Evolutionary conservation across 495 filamentous ascomycete genomes (phyloP).

Genomic region (Immersiella caudata): DNA sequence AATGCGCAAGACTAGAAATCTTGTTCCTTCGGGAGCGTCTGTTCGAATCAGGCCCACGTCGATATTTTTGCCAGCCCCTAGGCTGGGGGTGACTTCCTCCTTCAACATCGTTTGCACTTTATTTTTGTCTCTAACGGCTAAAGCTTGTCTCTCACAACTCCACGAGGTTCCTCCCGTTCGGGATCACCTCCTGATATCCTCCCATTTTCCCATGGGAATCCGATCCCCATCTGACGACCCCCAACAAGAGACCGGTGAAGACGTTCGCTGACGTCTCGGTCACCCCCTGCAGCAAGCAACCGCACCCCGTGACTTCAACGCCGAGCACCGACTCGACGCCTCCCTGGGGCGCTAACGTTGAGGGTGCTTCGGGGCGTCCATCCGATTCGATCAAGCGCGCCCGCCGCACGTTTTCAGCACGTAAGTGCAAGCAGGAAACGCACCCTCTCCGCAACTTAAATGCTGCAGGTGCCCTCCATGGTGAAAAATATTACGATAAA

Average conservation of each 20-base stretch:
- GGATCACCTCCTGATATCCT: neutral
- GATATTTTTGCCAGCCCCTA: slow-evolving; percentile 3
- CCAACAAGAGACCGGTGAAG: neutral
- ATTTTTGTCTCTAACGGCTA: neutral
- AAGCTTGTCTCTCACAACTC: neutral
- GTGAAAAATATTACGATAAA: neutral
- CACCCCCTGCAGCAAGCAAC: slow-evolving; percentile 7
- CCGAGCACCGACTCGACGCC: slow-evolving; percentile 8
- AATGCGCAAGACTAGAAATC: slow-evolving; percentile 16
- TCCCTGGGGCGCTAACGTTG: neutral
- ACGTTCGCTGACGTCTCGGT: slow-evolving; percentile 13
- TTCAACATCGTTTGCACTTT: neutral
- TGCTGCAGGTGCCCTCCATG: neutral
- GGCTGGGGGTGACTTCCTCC: no score
- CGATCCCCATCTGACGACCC: neutral
- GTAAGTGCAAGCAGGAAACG: neutral
- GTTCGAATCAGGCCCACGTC: slow-evolving; percentile 24
- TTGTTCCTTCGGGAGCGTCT: slow-evolving; percentile 18
- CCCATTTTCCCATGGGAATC: neutral
- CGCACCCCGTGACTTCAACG: slow-evolving; percentile 16
- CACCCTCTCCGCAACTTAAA: slow-evolving; percentile 10
- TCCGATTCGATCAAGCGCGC: slow-evolving; percentile 14
- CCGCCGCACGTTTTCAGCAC: slow-evolving; percentile 6
- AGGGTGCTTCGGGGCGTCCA: neutral
- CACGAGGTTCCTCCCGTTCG: neutral